Percentiles rank a stretch among this genome's conserved stretches.
Evolutionary conservation across 441 rosid genomes (phyloP).

Genomic region (Populus tomentosa): DNA sequence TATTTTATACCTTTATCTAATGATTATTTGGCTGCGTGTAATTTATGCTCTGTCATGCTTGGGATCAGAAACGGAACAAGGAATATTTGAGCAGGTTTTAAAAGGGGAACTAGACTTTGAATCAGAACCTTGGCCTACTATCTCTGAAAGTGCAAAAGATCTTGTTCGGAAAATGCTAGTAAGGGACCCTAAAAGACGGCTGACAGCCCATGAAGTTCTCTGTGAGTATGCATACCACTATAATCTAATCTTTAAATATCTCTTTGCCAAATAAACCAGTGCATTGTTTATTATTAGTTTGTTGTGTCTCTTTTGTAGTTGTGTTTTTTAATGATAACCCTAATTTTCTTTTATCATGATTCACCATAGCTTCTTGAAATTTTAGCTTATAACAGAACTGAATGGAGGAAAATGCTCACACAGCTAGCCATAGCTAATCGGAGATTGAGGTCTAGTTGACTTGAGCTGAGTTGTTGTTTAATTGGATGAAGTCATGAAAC

Average conservation of each 20-base stretch:
- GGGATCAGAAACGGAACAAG: too few relatives aligned
- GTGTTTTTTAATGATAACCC: background rate
- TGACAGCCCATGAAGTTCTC: too few relatives aligned
- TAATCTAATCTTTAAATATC: background rate
- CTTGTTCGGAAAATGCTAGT: too few relatives aligned
- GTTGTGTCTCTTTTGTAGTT: background rate
- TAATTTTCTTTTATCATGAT: background rate
- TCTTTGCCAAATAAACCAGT: background rate
- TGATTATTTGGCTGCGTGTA: too few relatives aligned
- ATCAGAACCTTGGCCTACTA: too few relatives aligned
- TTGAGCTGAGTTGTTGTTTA: background rate
- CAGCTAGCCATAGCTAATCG: background rate
- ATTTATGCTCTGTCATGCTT: too few relatives aligned
- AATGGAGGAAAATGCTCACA: background rate
- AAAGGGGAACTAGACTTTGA: too few relatives aligned
- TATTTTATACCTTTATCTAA: too few relatives aligned
- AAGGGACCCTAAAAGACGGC: too few relatives aligned
- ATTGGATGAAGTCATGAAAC: background rate
- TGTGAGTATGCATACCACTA: too few relatives aligned
- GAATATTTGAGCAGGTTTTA: too few relatives aligned
- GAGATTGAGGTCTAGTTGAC: background rate
- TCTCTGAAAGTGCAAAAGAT: too few relatives aligned
- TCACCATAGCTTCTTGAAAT: background rate
- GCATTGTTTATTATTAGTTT: background rate
- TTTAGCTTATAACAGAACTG: background rate